These are phyloP conservation scores for Pichia exigua DNA, from an alignment of 805 yeast genomes.

Conservation along the genomic window DNA sequence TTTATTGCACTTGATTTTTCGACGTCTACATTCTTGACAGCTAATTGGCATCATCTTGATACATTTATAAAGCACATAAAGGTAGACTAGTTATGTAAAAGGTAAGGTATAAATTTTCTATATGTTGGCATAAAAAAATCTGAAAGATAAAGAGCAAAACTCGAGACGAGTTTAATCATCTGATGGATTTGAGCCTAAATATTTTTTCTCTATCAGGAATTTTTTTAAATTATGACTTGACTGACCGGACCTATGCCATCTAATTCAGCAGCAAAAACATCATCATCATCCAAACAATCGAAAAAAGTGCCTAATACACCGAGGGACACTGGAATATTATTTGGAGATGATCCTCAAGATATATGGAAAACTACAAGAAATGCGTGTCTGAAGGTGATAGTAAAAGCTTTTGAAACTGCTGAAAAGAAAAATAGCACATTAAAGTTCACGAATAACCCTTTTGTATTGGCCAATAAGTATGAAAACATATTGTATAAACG, in stretches of 20 bases:
- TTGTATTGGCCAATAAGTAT: slow-evolving; percentile 15
- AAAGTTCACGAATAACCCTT: neutral
- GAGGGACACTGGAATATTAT: neutral
- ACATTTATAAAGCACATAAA: too few species aligned
- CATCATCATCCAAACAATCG: slow-evolving; percentile 34
- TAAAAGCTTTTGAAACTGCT: slow-evolving; percentile 12
- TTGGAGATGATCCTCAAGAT: slow-evolving; percentile 8
- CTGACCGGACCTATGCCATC: slow-evolving; percentile 28
- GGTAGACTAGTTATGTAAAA: too few species aligned
- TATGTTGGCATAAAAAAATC: too few species aligned
- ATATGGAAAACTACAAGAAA: slow-evolving; percentile 16
- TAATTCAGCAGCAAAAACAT: slow-evolving; percentile 19
- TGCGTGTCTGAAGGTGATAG: slow-evolving; percentile 20
- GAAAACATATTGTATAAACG: slow-evolving; percentile 19
- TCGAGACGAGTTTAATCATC: too few species aligned
- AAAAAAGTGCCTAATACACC: neutral
- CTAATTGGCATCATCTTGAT: neutral
- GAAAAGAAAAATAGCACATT: neutral
- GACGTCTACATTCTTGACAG: neutral
- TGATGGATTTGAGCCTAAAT: too few species aligned
- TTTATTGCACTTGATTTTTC: neutral
- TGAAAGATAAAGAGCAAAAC: neutral
- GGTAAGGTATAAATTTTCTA: too few species aligned
- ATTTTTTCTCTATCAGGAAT: too few species aligned
- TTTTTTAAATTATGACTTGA: too few species aligned